These are phyloP conservation scores for Rhizopogon salebrosus DNA, from an alignment of 768 basidiomycete species.

Conservation along the genomic window DNA sequence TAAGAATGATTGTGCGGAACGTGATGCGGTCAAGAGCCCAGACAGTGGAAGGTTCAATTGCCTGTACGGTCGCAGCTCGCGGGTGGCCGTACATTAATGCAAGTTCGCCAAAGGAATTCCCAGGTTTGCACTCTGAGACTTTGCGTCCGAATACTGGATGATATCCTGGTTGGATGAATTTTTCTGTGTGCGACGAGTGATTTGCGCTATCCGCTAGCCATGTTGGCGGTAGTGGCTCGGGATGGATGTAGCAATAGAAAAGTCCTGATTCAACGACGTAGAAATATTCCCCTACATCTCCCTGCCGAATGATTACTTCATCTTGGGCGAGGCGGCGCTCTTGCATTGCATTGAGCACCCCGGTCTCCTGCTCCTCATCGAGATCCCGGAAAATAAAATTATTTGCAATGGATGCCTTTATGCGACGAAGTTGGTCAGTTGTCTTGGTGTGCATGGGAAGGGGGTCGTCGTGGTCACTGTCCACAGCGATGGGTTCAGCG, in stretches of 20 bases:
- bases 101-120: slow-evolving; percentile 90
- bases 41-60: slow-evolving; percentile 74
- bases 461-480: slow-evolving; percentile 57
- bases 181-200: slow-evolving; percentile 39
- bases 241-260: slow-evolving; percentile 77
- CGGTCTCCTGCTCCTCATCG: slow-evolving; percentile 91
- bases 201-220: slow-evolving; percentile 45
- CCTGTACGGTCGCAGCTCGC: slow-evolving; percentile 89
- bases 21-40: slow-evolving; percentile 98
- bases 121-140: slow-evolving; percentile 81
- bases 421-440: slow-evolving; percentile 78
- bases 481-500: slow-evolving; percentile 91
- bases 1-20: slow-evolving; percentile 95
- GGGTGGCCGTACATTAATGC: slow-evolving; percentile 98
- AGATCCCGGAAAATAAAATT: slow-evolving; percentile 96
- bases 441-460: slow-evolving; percentile 78
- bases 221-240: slow-evolving; percentile 57
- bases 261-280: slow-evolving; percentile 93
- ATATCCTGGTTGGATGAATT: slow-evolving; percentile 57
- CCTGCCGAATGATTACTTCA: slow-evolving; percentile 94
- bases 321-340: slow-evolving; percentile 68
- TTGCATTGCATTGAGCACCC: slow-evolving; percentile 93
- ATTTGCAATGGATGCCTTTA: slow-evolving; percentile 79
- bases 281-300: slow-evolving; percentile 95
- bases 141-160: slow-evolving; percentile 73